A percentile compares a stretch with the other conserved stretches of the same genome.
Evolutionary conservation across 177 flowering plant species (phyloP).

Genomic region (Telopea speciosissima): DNA sequence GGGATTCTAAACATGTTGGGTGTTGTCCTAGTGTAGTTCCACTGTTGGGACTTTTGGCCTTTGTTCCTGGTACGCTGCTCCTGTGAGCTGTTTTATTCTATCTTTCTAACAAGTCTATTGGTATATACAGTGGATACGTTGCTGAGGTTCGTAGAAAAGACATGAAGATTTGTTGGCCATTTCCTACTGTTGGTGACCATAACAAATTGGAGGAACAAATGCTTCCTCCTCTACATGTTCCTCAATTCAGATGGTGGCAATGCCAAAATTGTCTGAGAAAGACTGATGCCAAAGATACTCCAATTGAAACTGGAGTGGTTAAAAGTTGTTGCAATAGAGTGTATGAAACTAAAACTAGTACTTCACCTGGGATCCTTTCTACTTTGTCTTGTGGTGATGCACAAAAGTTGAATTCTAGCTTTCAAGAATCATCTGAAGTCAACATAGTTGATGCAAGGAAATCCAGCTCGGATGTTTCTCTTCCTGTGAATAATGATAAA

Average conservation of each 20-base stretch:
- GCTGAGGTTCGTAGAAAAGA: conserved; percentile 48
- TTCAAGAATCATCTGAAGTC: conserved; percentile 2
- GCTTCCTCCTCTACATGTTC: conserved; percentile 46
- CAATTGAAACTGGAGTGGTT: conserved; percentile 9
- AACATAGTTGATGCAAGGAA: conserved; percentile 10
- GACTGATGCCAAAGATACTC: conserved; percentile 10
- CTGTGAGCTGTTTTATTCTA: too few relatives aligned
- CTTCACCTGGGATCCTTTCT: conserved; percentile 3
- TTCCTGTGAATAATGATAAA: conserved; percentile 1
- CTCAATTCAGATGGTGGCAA: conserved; percentile 47
- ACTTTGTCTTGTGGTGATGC: conserved; percentile 6
- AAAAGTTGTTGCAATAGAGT: conserved; percentile 4
- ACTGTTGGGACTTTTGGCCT: too few relatives aligned
- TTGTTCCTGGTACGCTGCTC: too few relatives aligned
- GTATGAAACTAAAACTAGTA: conserved; percentile 9
- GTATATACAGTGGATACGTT: conserved; percentile 51
- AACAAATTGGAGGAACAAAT: conserved; percentile 17
- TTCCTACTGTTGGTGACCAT: conserved; percentile 22
- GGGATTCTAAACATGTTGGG: too few relatives aligned
- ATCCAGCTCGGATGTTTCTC: conserved; percentile 7
- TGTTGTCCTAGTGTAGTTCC: too few relatives aligned
- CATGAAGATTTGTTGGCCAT: conserved; percentile 47
- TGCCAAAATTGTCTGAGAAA: conserved; percentile 35
- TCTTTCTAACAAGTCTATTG: background rate
- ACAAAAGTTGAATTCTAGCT: conserved; percentile 5